A percentile compares a stretch with the other conserved stretches of the same genome.
These are phyloP conservation scores for Mycena amicta DNA, from an alignment of 768 basidiomycete species.

Conservation along the genomic window DNA sequence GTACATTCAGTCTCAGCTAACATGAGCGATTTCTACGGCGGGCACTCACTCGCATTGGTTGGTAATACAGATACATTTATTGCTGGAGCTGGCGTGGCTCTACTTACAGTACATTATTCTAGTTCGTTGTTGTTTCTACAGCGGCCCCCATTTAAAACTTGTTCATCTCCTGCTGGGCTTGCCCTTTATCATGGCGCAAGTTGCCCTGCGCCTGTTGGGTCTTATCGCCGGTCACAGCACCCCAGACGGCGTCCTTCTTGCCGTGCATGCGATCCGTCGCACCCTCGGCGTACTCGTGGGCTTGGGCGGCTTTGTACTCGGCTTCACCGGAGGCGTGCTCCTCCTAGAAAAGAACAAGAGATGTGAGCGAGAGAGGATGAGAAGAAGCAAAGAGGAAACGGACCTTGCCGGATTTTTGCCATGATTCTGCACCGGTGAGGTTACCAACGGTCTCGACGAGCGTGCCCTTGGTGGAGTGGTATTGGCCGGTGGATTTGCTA, in stretches of 20 bases:
- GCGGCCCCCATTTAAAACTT: background rate
- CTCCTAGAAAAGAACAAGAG: background rate
- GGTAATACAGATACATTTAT: no score
- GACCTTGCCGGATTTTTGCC: slow-evolving; percentile 29
- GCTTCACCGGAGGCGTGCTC: background rate
- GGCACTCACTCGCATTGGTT: no score
- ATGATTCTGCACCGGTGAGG: slow-evolving; percentile 31
- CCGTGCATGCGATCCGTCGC: background rate
- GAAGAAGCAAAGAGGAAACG: background rate
- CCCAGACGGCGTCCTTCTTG: background rate
- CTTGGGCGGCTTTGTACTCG: background rate
- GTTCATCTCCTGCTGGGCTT: background rate
- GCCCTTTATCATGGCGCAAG: background rate
- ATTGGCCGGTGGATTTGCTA: slow-evolving; percentile 30
- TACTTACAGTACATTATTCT: no score
- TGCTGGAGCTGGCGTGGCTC: no score
- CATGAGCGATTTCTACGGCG: no score
- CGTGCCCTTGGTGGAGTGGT: slow-evolving; percentile 31
- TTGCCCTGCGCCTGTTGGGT: background rate
- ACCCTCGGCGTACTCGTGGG: background rate
- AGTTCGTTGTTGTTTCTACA: no score
- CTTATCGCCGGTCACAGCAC: background rate
- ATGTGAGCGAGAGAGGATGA: background rate
- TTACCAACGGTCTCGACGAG: slow-evolving; percentile 27
- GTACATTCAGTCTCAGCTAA: no score